Percentiles rank a stretch among this genome's conserved stretches.
These are phyloP conservation scores for Capronia americana DNA, from an alignment of 2,329 filamentous ascomycete genomes.

Conservation along the genomic window DNA sequence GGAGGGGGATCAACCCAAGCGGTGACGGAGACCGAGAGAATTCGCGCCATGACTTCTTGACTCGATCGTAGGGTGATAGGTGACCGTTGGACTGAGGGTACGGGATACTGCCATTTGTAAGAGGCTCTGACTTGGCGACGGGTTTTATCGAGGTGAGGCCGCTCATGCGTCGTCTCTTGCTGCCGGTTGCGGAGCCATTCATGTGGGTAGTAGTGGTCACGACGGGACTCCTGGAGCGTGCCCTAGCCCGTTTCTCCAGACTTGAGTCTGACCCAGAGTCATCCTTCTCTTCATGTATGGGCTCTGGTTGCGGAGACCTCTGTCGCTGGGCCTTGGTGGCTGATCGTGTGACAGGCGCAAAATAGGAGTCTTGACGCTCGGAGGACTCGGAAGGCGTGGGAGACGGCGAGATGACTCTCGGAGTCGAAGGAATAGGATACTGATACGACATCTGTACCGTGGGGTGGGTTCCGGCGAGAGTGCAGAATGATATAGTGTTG, in stretches of 20 bases:
- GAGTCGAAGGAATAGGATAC: conserved; percentile 73
- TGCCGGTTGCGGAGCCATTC: conserved; percentile 32
- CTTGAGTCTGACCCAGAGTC: conserved; percentile 61
- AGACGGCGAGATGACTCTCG: conserved; percentile 88
- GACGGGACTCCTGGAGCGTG: conserved; percentile 73
- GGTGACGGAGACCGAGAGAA: conserved; percentile 92
- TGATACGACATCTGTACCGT: conserved; percentile 51
- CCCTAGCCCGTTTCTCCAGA: conserved; percentile 66
- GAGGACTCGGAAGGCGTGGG: conserved; percentile 71
- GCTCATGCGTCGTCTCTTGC: conserved; percentile 56
- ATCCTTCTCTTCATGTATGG: conserved; percentile 65
- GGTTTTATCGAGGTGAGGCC: conserved; percentile 58
- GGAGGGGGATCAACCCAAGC: conserved; percentile 91
- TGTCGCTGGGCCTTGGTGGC: conserved; percentile 59
- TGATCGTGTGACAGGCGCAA: conserved; percentile 78
- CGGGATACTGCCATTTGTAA: conserved; percentile 48
- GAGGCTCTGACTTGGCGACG: conserved; percentile 48
- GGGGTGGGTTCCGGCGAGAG: conserved; percentile 1
- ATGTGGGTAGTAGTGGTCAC: conserved; percentile 45
- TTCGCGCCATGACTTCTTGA: conserved; percentile 72
- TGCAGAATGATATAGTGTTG: conserved; percentile 5
- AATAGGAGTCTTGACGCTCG: conserved; percentile 66
- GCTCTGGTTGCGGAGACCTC: conserved; percentile 59
- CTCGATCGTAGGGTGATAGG: conserved; percentile 72
- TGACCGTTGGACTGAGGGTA: conserved; percentile 65